Percentiles rank a stretch among this genome's conserved stretches.
These are phyloP conservation scores for Phytopythium cucurbitacearum DNA, from an alignment of 352 stramenopile species.

Conservation along the genomic window DNA sequence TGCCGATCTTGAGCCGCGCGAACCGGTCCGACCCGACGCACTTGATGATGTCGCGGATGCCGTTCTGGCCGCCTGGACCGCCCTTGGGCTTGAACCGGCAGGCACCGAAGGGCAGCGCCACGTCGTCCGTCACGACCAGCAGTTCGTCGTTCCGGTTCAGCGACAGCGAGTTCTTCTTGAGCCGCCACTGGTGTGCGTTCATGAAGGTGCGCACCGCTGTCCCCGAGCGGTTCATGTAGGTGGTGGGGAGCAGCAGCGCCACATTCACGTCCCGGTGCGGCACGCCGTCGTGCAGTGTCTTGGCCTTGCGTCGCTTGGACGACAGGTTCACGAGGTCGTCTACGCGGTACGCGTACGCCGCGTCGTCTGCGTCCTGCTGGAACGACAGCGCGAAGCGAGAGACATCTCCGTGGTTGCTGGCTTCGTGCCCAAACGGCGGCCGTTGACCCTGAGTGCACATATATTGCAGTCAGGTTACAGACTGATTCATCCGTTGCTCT, in stretches of 20 bases:
- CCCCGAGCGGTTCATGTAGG: slow-evolving; percentile 86
- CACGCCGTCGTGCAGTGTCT: slow-evolving; percentile 69
- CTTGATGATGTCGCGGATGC: slow-evolving; percentile 83
- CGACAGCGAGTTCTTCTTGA: slow-evolving; percentile 80
- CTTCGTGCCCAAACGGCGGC: slow-evolving; percentile 52
- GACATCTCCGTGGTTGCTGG: slow-evolving; percentile 61
- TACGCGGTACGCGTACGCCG: slow-evolving; percentile 31
- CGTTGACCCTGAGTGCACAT: slow-evolving; percentile 27
- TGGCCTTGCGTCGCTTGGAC: slow-evolving; percentile 70
- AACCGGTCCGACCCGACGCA: slow-evolving; percentile 77
- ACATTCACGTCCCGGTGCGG: slow-evolving; percentile 73
- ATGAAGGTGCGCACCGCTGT: slow-evolving; percentile 75
- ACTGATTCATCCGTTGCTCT: neutral
- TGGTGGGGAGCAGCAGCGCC: slow-evolving; percentile 65
- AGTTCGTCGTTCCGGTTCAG: slow-evolving; percentile 83
- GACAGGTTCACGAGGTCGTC: slow-evolving; percentile 78
- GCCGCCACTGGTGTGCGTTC: slow-evolving; percentile 70
- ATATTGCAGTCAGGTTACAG: neutral
- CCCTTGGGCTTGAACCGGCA: slow-evolving; percentile 81
- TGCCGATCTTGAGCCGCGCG: slow-evolving; percentile 74
- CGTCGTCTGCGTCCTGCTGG: slow-evolving; percentile 43
- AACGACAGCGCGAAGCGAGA: slow-evolving; percentile 52
- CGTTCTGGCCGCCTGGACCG: slow-evolving; percentile 76
- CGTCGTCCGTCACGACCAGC: slow-evolving; percentile 79
- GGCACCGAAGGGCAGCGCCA: slow-evolving; percentile 75